Percentiles rank a stretch among this genome's conserved stretches.
Conservation (phyloP, 1,139 yeast species). For the Candida sanyaensis region DNA sequence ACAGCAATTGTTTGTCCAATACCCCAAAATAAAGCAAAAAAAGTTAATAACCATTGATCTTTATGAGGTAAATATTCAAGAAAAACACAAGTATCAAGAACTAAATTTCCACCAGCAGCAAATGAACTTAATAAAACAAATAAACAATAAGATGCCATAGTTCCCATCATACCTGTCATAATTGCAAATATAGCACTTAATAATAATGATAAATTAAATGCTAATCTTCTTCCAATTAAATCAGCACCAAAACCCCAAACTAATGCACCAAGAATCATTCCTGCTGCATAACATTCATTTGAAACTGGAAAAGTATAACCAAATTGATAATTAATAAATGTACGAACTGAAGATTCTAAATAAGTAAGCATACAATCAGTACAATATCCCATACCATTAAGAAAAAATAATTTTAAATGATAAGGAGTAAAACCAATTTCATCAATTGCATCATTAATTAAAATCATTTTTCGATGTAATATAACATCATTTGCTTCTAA, state of each 20-base stretch:
- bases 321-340: constrained; percentile 45
- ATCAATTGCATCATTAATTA: constrained; percentile 35
- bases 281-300: constrained; percentile 33
- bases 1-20: constrained; percentile 59
- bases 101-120: constrained; percentile 63
- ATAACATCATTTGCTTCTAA: constrained; percentile 27
- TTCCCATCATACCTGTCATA: constrained; percentile 52
- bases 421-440: constrained; percentile 40
- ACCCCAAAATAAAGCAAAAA: constrained; percentile 65
- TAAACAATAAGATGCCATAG: constrained; percentile 50
- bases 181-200: constrained; percentile 53
- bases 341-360: constrained; percentile 38
- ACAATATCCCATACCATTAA: constrained; percentile 66
- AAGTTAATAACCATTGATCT: constrained; percentile 54
- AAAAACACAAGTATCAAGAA: constrained; percentile 60
- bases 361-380: constrained; percentile 59
- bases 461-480: constrained; percentile 27
- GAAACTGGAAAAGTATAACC: constrained; percentile 34
- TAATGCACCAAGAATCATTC: constrained; percentile 57
- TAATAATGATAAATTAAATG: constrained; percentile 56
- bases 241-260: constrained; percentile 64
- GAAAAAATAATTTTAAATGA: constrained; percentile 37
- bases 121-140: constrained; percentile 48
- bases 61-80: constrained; percentile 58
- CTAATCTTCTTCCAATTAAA: constrained; percentile 56